Evolutionary conservation across 805 yeast species (phyloP).

Genomic region (Martiniozyma abietophila): DNA sequence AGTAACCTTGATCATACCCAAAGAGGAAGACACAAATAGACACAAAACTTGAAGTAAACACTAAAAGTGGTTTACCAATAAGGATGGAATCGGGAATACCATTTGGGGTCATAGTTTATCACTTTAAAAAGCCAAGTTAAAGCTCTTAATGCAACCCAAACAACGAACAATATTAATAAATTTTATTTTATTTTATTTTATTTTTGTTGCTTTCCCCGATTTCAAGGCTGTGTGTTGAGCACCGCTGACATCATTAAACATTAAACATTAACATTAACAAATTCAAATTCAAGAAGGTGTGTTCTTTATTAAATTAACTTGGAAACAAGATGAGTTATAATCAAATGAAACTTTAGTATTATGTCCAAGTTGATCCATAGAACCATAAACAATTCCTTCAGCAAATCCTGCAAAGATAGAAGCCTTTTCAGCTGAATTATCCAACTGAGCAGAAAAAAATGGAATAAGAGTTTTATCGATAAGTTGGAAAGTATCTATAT

Average conservation of each 20-base stretch:
- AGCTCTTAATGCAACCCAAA: not conserved
- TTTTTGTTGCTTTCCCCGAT: too few species aligned
- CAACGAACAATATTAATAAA: too few species aligned
- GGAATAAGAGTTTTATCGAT: conserved; percentile 61
- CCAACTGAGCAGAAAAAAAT: conserved; percentile 42
- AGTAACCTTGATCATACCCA: conserved; percentile 85
- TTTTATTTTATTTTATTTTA: too few species aligned
- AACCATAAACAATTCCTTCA: conserved; percentile 1
- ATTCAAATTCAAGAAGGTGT: too few species aligned
- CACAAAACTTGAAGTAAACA: conserved; percentile 49
- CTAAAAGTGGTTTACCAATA: conserved; percentile 26
- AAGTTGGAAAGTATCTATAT: conserved; percentile 73
- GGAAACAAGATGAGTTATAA: too few species aligned
- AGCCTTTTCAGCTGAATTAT: conserved; percentile 34
- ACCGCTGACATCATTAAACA: too few species aligned
- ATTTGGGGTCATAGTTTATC: conserved; percentile 6
- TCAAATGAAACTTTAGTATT: conserved; percentile 2
- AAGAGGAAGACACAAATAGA: conserved; percentile 56
- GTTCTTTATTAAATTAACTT: too few species aligned
- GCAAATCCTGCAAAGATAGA: conserved; percentile 22
- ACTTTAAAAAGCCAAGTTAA: not conserved
- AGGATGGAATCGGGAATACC: conserved; percentile 21
- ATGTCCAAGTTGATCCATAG: conserved; percentile 3
- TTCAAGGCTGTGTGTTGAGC: too few species aligned
- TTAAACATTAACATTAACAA: too few species aligned